Evolutionary conservation across 2,329 filamentous ascomycete species (phyloP).

Genomic region (Colletotrichum viniferum): DNA sequence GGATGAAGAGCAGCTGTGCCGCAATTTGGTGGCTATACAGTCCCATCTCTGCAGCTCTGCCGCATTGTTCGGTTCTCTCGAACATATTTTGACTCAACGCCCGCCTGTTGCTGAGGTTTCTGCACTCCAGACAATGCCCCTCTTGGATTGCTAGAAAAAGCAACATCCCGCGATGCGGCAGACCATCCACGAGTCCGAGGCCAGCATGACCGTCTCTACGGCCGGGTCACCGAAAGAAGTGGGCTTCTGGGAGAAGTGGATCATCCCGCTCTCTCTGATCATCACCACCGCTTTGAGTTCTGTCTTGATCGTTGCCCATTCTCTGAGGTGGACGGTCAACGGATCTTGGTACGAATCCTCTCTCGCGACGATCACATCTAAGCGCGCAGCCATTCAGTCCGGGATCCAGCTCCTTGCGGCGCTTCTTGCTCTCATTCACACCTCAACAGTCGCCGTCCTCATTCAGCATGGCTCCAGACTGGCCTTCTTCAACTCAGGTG

Average conservation of each 20-base stretch:
- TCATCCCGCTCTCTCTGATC: background rate
- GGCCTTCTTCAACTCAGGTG: background rate
- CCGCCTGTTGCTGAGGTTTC: background rate
- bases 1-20: background rate
- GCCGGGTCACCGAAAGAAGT: background rate
- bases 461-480: conserved; percentile 6
- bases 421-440: background rate
- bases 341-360: conserved; percentile 4
- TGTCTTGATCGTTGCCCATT: background rate
- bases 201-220: background rate
- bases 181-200: background rate
- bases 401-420: background rate
- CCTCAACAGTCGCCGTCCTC: background rate
- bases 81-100: background rate
- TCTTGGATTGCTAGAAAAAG: background rate
- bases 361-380: background rate
- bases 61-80: background rate
- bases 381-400: background rate
- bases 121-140: background rate
- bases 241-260: background rate
- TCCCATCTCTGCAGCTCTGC: background rate
- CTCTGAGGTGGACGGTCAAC: background rate
- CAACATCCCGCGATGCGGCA: background rate
- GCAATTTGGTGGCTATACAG: background rate
- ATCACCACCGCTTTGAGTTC: conserved; percentile 5